Conservation (phyloP, 495 filamentous ascomycete genomes). For the Pyrenopolyporus hunteri region DNA sequence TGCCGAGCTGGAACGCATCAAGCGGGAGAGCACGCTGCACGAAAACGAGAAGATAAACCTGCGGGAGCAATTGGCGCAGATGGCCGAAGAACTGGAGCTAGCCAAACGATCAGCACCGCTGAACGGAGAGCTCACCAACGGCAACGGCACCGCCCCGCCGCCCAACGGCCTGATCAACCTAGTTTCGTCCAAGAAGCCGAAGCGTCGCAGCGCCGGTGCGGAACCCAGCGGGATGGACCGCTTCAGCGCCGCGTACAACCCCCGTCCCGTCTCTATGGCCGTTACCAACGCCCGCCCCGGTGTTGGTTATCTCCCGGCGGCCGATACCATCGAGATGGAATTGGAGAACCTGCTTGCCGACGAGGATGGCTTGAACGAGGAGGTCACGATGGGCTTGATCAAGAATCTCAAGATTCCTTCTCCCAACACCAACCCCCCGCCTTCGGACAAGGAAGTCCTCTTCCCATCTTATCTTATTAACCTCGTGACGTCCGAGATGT, state of each 20-base stretch:
- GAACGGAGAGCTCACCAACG: slow-evolving; percentile 78
- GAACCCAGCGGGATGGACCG: slow-evolving; percentile 82
- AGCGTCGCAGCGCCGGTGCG: slow-evolving; percentile 91
- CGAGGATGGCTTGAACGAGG: slow-evolving; percentile 93
- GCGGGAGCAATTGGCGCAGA: slow-evolving; percentile 82
- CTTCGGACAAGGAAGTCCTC: slow-evolving; percentile 96
- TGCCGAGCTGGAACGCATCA: slow-evolving; percentile 76
- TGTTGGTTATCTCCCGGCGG: slow-evolving; percentile 70
- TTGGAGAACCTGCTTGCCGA: slow-evolving; percentile 92
- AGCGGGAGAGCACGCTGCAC: slow-evolving; percentile 68
- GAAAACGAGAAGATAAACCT: slow-evolving; percentile 85
- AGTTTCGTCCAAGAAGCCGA: slow-evolving; percentile 96
- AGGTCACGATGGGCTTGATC: slow-evolving; percentile 94
- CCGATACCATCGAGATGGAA: slow-evolving; percentile 90
- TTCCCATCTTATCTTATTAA: slow-evolving; percentile 99
- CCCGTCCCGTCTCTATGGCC: slow-evolving; percentile 93
- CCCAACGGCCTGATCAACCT: slow-evolving; percentile 89
- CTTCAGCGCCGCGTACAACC: slow-evolving; percentile 90
- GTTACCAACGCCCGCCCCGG: slow-evolving; percentile 69
- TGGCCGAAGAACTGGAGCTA: slow-evolving; percentile 91
- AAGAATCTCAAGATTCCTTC: slow-evolving; percentile 93
- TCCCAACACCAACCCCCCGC: slow-evolving; percentile 80
- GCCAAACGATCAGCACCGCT: slow-evolving; percentile 69
- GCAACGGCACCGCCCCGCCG: slow-evolving; percentile 57
- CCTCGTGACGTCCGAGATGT: slow-evolving; percentile 99